Base-by-base conservation (phyloP, 2,329 filamentous ascomycete genomes). In the Pseudocercospora cruenta region DNA sequence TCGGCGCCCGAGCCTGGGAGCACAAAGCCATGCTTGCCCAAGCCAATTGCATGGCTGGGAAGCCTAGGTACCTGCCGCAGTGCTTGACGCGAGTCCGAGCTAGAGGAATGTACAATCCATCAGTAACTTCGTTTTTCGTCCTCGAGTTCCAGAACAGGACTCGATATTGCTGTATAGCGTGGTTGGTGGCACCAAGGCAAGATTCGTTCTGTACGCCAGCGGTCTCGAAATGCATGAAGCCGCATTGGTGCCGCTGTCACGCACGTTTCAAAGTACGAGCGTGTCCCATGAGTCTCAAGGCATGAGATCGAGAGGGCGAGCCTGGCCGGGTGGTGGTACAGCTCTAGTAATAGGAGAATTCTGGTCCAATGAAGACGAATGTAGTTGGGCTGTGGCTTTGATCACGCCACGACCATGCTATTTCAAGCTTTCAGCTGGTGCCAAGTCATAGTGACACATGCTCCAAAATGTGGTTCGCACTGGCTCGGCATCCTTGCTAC, bases 51-150 rank as follows among this genome's bases (percentile, higher is more conserved):
- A 36, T 36, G 10, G 14, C 10, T 31, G 28, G 28, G 28, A 31
- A 31, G 28, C 28, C 28, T 31, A 31, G 5, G 28, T 31, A 31
- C 28, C 28, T 31, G 28, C 28, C 28, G 31, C 31, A 14, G 31
- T 33, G 31, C 31, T 53, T 19, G 8, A 54, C 5, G 49, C 49
- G 49, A 54, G 24, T 24, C n/a, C 49, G 49, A 54, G 49, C 49
- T 54, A 24, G 31, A 26, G 4, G 21, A 21, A n/a, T 16, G 22
- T 12, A 36, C 33, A 5, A 14, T 8, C 8, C 21, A 54, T 26
- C 49, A 54, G 49, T 54, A 54, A 28, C 22, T 53, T 53, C 49
- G 49, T 22, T 53, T 53, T 53, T 53, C 19, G 22, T 53, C 49
- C 12, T n/a, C 31, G 10, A 24, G 7, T 28, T 19, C 14, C 22